Percentiles rank a stretch among this genome's conserved stretches.
phyloP scores from a whole-genome alignment of 2,329 filamentous ascomycete species.

The Botrytis medusae region DNA sequence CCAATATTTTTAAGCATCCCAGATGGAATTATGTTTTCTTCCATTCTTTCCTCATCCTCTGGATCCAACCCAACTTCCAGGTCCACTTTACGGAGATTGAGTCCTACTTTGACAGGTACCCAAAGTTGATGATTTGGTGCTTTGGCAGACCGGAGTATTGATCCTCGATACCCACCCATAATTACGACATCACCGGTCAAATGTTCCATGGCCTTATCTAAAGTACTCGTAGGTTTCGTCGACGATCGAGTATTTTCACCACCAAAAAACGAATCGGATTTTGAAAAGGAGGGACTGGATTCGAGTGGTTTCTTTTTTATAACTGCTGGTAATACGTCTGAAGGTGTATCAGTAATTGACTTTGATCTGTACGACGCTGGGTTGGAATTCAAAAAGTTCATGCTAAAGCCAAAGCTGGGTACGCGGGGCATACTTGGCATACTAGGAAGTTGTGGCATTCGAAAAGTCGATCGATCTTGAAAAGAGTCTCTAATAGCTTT shows the following conservation, averaged over 20 bases:
- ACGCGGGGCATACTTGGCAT: slow-evolving; percentile 47
- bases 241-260: slow-evolving; percentile 23
- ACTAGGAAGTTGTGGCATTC: slow-evolving; percentile 62
- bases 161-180: slow-evolving; percentile 87
- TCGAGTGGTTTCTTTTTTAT: slow-evolving; percentile 29
- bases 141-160: slow-evolving; percentile 80
- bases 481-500: slow-evolving; percentile 89
- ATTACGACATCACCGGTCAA: slow-evolving; percentile 84
- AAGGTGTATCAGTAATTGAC: slow-evolving; percentile 32
- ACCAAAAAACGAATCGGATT: slow-evolving; percentile 26
- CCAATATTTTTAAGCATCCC: slow-evolving; percentile 92
- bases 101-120: slow-evolving; percentile 89
- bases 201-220: slow-evolving; percentile 58
- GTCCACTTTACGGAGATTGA: slow-evolving; percentile 89
- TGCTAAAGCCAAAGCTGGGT: slow-evolving; percentile 43
- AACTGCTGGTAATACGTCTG: slow-evolving; percentile 35
- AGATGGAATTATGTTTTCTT: slow-evolving; percentile 77
- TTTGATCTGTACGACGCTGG: slow-evolving; percentile 32
- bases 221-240: slow-evolving; percentile 36
- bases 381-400: slow-evolving; percentile 37
- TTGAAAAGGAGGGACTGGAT: slow-evolving; percentile 26
- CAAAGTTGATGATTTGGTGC: slow-evolving; percentile 83
- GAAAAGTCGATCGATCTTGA: slow-evolving; percentile 76
- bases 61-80: slow-evolving; percentile 80
- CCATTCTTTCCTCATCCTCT: slow-evolving; percentile 81